These are phyloP conservation scores for Colletotrichum costaricense DNA, from an alignment of 2,329 filamentous ascomycete species.

Conservation along the genomic window DNA sequence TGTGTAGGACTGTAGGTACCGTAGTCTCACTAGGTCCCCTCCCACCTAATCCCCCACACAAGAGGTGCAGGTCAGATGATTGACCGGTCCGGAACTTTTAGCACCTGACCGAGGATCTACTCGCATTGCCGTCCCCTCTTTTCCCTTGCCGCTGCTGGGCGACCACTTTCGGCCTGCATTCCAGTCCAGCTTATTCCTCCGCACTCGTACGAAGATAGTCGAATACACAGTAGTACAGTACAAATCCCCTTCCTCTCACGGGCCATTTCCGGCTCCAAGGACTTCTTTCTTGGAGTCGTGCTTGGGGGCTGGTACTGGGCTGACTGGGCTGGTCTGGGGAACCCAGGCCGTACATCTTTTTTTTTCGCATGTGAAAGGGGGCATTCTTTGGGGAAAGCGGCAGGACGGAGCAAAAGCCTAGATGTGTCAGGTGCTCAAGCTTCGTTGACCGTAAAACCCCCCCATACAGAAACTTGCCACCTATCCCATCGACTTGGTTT, in stretches of 20 bases:
- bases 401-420: background rate
- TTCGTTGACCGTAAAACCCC: background rate
- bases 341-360: background rate
- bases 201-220: background rate
- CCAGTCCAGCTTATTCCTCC: background rate
- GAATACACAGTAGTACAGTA: conserved; percentile 2
- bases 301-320: background rate
- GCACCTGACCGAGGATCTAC: conserved; percentile 34
- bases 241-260: background rate
- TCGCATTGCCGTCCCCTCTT: conserved; percentile 31
- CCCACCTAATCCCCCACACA: conserved; percentile 14
- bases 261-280: conserved; percentile 4
- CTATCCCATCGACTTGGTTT: conserved; percentile 17
- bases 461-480: conserved; percentile 8
- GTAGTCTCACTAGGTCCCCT: background rate
- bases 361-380: conserved; percentile 28
- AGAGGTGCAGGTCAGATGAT: conserved; percentile 29
- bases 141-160: conserved; percentile 13
- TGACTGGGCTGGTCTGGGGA: conserved; percentile 4
- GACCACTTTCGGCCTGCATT: conserved; percentile 12
- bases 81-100: conserved; percentile 26
- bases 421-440: conserved; percentile 9
- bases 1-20: too few relatives aligned
- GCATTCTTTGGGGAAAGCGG: background rate
- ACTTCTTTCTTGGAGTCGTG: background rate